Evolutionary conservation across 2,329 filamentous ascomycete species (phyloP).

Genomic region (Aspergillus sojae): DNA sequence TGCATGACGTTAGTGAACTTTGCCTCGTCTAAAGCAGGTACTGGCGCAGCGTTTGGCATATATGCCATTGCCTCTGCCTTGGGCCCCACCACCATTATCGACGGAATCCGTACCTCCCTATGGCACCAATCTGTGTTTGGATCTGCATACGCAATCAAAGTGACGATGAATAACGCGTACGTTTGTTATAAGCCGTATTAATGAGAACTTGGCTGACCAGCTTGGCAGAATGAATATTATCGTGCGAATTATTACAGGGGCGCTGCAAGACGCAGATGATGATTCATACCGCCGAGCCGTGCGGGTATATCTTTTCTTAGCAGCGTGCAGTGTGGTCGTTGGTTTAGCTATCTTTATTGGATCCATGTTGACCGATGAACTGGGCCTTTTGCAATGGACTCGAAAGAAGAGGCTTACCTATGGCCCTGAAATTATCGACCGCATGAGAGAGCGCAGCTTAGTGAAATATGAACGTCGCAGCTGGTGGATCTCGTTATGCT

Average conservation of each 20-base stretch:
- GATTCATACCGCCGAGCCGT: slow-evolving; percentile 60
- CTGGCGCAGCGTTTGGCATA: slow-evolving; percentile 62
- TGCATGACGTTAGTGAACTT: slow-evolving; percentile 60
- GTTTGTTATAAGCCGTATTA: slow-evolving; percentile 10
- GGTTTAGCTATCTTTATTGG: slow-evolving; percentile 44
- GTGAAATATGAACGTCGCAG: slow-evolving; percentile 42
- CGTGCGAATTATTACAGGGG: slow-evolving; percentile 59
- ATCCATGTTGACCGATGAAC: slow-evolving; percentile 44
- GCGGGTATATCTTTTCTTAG: slow-evolving; percentile 59
- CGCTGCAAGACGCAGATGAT: slow-evolving; percentile 60
- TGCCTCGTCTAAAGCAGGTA: slow-evolving; percentile 53
- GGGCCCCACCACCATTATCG: slow-evolving; percentile 62
- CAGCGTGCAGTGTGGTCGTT: slow-evolving; percentile 53
- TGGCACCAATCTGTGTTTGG: slow-evolving; percentile 65
- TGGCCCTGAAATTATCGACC: slow-evolving; percentile 48
- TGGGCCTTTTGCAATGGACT: slow-evolving; percentile 61
- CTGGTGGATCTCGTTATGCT: slow-evolving; percentile 44
- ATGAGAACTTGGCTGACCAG: slow-evolving; percentile 1
- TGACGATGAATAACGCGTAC: slow-evolving; percentile 62
- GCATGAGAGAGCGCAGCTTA: slow-evolving; percentile 47
- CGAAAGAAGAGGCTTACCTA: slow-evolving; percentile 54
- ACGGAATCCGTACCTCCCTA: slow-evolving; percentile 62
- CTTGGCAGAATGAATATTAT: slow-evolving; percentile 60
- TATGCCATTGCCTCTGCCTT: slow-evolving; percentile 60
- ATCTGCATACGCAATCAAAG: slow-evolving; percentile 62